phyloP scores from a whole-genome alignment of 2,329 filamentous ascomycete genomes.

The Polychaeton citri region DNA sequence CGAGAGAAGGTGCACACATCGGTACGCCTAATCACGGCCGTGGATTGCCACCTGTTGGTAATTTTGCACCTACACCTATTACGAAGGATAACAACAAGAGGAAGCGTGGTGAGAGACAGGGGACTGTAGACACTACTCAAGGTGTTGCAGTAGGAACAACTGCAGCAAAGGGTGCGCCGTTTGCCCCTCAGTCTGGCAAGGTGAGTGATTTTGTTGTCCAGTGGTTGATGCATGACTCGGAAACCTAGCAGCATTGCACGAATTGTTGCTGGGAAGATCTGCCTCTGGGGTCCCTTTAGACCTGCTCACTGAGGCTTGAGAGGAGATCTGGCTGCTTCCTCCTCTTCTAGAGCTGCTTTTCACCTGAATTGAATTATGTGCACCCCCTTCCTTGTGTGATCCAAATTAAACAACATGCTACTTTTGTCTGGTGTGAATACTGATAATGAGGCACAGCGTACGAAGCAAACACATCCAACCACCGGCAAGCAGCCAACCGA shows the following conservation, averaged over 20 bases:
- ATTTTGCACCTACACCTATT: conserved; percentile 75
- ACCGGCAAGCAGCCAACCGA: conserved; percentile 8
- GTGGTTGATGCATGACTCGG: not conserved
- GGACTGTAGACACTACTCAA: conserved; percentile 29
- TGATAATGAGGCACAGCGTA: conserved; percentile 53
- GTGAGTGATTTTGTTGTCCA: conserved; percentile 24
- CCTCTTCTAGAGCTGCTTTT: no score
- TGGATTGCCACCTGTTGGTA: conserved; percentile 75
- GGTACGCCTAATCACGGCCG: conserved; percentile 19
- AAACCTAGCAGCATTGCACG: conserved; percentile 1
- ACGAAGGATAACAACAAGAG: conserved; percentile 75
- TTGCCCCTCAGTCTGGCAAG: conserved; percentile 31
- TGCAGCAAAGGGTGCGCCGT: conserved; percentile 10
- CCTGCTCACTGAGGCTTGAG: no score
- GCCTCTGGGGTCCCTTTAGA: no score
- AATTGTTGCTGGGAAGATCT: no score
- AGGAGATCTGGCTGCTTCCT: no score
- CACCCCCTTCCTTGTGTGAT: no score
- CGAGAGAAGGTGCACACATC: conserved; percentile 25
- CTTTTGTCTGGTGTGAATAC: no score
- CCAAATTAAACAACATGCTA: no score
- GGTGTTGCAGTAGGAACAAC: conserved; percentile 14
- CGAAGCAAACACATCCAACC: conserved; percentile 54
- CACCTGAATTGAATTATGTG: no score
- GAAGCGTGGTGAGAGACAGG: conserved; percentile 52